Conservation (phyloP, 805 yeast genomes). For the Candida lessepsii region DNA sequence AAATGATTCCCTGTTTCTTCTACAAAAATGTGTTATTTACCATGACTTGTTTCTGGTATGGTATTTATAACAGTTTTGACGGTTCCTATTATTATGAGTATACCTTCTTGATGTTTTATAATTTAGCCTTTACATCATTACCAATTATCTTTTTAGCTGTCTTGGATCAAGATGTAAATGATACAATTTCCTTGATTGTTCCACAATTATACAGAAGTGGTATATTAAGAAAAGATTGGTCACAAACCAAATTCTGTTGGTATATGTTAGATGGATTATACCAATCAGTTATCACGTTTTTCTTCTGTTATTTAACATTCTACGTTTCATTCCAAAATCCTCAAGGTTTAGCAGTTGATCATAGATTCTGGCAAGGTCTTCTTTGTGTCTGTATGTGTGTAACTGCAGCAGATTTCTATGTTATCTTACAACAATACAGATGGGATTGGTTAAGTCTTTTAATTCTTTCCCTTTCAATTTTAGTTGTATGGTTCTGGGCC, state of each 20-base stretch:
- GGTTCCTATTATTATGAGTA: slow-evolving; percentile 76
- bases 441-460: slow-evolving; percentile 74
- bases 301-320: slow-evolving; percentile 62
- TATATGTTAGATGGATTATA: slow-evolving; percentile 71
- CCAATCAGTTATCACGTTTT: slow-evolving; percentile 69
- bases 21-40: slow-evolving; percentile 77
- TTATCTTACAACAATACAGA: slow-evolving; percentile 63
- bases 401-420: slow-evolving; percentile 62
- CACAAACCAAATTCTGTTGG: slow-evolving; percentile 54
- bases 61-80: slow-evolving; percentile 65
- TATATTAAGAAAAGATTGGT: slow-evolving; percentile 61
- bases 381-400: slow-evolving; percentile 60
- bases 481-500: slow-evolving; percentile 70
- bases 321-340: slow-evolving; percentile 37
- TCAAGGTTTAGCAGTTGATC: slow-evolving; percentile 62
- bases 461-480: slow-evolving; percentile 52
- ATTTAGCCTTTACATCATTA: slow-evolving; percentile 75
- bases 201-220: slow-evolving; percentile 74
- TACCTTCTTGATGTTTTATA: slow-evolving; percentile 75
- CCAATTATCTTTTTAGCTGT: slow-evolving; percentile 74
- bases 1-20: slow-evolving; percentile 76
- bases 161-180: slow-evolving; percentile 74
- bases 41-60: slow-evolving; percentile 74
- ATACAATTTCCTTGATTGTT: slow-evolving; percentile 58
- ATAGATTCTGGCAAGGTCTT: slow-evolving; percentile 71